Evolutionary conservation across 371 early-diverging fungal species (phyloP).

Genomic region (Mucor sp.): DNA sequence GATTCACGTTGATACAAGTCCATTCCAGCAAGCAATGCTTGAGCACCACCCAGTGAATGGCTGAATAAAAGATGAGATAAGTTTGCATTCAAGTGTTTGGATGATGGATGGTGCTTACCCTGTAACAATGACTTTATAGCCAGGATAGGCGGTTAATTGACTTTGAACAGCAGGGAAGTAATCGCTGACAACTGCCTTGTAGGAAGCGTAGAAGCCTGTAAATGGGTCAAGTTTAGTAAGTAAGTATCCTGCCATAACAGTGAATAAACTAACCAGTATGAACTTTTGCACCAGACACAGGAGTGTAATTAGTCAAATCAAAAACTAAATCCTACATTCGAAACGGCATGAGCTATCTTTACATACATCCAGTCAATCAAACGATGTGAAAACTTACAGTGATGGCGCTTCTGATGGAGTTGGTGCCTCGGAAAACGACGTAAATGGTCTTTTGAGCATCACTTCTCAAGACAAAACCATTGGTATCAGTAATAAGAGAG

Average conservation of each 20-base stretch:
- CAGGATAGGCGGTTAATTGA: conserved; percentile 20
- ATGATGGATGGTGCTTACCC: conserved; percentile 5
- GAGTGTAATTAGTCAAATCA: conserved; percentile 13
- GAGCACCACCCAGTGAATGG: conserved; percentile 31
- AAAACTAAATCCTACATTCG: conserved; percentile 15
- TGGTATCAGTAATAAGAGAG: conserved; percentile 21
- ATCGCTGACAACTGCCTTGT: conserved; percentile 1
- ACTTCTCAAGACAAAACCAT: conserved; percentile 27
- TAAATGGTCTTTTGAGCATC: conserved; percentile 27
- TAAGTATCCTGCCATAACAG: not conserved
- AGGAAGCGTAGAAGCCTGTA: conserved; percentile 22
- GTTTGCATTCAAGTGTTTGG: not conserved
- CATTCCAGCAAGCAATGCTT: conserved; percentile 25
- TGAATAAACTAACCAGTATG: conserved; percentile 17
- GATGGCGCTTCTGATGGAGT: conserved; percentile 26
- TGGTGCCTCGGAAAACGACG: conserved; percentile 31
- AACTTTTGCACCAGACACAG: conserved; percentile 28
- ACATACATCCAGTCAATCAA: too few species aligned
- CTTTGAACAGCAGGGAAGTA: conserved; percentile 17
- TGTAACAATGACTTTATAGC: conserved; percentile 23
- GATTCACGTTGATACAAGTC: conserved; percentile 22
- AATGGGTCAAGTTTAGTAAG: not conserved
- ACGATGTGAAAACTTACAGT: conserved; percentile 11
- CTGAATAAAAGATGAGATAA: not conserved
- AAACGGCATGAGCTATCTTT: too few species aligned